A percentile compares a stretch with the other conserved stretches of the same genome.
phyloP scores from a whole-genome alignment of 2,329 filamentous ascomycete genomes.

The Aspergillus ochraceus region DNA sequence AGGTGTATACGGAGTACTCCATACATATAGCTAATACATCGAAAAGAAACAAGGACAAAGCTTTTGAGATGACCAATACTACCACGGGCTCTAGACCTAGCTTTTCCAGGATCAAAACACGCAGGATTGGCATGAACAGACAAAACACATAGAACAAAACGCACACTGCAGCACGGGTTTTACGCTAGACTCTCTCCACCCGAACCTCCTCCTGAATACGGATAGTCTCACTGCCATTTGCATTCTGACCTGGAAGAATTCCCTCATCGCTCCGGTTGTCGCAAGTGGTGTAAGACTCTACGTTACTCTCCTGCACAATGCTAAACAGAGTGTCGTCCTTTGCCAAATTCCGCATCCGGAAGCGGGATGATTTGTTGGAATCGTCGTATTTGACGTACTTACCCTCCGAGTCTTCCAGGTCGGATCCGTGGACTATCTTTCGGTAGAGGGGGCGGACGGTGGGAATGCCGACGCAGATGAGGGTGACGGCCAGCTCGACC shows the following conservation, averaged over 20 bases:
- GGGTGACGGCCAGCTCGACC: constrained; percentile 23
- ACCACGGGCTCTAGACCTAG: no score
- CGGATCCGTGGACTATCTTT: constrained; percentile 13
- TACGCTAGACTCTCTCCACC: background rate
- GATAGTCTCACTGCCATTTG: background rate
- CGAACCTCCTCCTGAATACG: background rate
- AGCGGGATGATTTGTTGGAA: background rate
- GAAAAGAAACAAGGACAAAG: no score
- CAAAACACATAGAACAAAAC: no score
- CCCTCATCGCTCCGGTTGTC: background rate
- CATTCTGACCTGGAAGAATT: background rate
- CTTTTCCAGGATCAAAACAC: no score
- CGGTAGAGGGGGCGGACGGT: constrained; percentile 27
- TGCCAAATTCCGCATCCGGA: background rate
- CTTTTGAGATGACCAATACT: no score
- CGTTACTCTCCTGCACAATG: background rate
- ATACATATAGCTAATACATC: no score
- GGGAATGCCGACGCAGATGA: constrained; percentile 30
- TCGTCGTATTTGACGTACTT: background rate
- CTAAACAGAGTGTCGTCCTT: background rate
- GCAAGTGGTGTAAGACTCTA: background rate
- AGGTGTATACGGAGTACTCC: no score
- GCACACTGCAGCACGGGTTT: no score
- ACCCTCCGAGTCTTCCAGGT: background rate
- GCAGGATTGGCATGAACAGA: no score